phyloP scores from a whole-genome alignment of 1,284 basidiomycete species.

The Leccinum pallidistipes region DNA sequence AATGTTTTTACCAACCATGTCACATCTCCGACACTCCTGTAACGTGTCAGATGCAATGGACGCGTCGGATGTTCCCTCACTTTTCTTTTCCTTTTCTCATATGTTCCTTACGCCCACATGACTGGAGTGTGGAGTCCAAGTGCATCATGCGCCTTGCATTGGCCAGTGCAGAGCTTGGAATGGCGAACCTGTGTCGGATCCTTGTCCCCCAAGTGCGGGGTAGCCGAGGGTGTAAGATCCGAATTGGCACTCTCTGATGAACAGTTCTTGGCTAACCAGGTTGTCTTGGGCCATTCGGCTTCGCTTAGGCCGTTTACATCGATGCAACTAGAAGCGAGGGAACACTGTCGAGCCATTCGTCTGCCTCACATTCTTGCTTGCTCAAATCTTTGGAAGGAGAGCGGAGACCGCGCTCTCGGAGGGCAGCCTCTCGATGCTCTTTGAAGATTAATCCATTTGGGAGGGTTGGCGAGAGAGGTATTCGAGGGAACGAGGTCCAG shows the following conservation, averaged over 20 bases:
- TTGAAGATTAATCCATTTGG: conserved; percentile 27
- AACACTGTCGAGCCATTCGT: conserved; percentile 38
- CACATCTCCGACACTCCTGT: no score
- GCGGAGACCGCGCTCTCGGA: conserved; percentile 54
- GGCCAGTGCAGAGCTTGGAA: no score
- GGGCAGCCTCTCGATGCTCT: conserved; percentile 47
- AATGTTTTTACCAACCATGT: no score
- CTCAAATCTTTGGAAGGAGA: conserved; percentile 50
- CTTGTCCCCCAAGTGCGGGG: not conserved
- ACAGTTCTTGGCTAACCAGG: conserved; percentile 46
- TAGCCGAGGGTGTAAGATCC: conserved; percentile 2
- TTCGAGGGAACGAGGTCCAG: conserved; percentile 4
- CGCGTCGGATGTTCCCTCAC: no score
- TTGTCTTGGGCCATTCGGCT: conserved; percentile 48
- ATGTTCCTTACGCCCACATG: no score
- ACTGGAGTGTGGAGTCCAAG: no score
- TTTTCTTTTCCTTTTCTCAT: no score
- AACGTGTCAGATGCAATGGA: no score
- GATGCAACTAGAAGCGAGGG: conserved; percentile 8
- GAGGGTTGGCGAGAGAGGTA: conserved; percentile 13
- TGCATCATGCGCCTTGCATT: no score
- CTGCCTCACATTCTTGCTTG: conserved; percentile 47
- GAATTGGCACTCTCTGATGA: conserved; percentile 19
- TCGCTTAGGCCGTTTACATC: conserved; percentile 35
- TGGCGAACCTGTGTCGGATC: no score